Evolutionary conservation across 1,284 basidiomycete genomes (phyloP).

Genomic region (Apiotrichum gamsii): DNA sequence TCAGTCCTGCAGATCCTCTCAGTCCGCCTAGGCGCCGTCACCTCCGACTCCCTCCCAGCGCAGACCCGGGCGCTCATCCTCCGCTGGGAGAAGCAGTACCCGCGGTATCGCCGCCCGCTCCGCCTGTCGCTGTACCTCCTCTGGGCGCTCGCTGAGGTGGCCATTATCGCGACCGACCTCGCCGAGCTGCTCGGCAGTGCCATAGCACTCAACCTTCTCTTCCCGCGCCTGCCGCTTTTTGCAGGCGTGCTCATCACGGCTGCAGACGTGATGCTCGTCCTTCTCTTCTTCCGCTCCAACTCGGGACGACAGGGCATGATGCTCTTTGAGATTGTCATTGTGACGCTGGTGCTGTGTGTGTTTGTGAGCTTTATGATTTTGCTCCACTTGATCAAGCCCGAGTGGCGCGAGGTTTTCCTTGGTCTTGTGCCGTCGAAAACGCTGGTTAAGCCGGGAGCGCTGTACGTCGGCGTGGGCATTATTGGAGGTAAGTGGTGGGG

Average conservation of each 20-base stretch:
- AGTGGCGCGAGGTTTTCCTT: conserved; percentile 74
- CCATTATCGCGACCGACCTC: conserved; percentile 63
- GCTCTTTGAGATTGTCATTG: conserved; percentile 68
- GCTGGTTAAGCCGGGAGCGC: conserved; percentile 47
- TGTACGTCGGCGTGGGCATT: conserved; percentile 68
- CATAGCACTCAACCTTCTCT: conserved; percentile 71
- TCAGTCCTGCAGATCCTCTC: conserved; percentile 41
- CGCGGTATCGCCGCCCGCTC: conserved; percentile 52
- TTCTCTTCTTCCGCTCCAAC: conserved; percentile 43
- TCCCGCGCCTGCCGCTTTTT: conserved; percentile 71
- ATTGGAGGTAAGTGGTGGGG: conserved; percentile 48
- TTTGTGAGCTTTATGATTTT: conserved; percentile 76
- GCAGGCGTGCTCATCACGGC: conserved; percentile 77
- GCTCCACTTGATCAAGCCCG: conserved; percentile 64
- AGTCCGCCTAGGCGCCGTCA: conserved; percentile 53
- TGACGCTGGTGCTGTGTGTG: conserved; percentile 64
- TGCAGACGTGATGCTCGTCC: conserved; percentile 66
- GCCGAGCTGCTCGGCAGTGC: conserved; percentile 68
- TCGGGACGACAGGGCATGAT: conserved; percentile 46
- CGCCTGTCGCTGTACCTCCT: conserved; percentile 48
- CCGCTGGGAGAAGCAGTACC: conserved; percentile 63
- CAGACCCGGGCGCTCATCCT: conserved; percentile 63
- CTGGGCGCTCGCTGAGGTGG: conserved; percentile 63
- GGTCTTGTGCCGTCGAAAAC: conserved; percentile 71
- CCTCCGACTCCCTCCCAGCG: conserved; percentile 30